Conservation (phyloP, 1,284 basidiomycete genomes). For the Sutorius eximius region DNA sequence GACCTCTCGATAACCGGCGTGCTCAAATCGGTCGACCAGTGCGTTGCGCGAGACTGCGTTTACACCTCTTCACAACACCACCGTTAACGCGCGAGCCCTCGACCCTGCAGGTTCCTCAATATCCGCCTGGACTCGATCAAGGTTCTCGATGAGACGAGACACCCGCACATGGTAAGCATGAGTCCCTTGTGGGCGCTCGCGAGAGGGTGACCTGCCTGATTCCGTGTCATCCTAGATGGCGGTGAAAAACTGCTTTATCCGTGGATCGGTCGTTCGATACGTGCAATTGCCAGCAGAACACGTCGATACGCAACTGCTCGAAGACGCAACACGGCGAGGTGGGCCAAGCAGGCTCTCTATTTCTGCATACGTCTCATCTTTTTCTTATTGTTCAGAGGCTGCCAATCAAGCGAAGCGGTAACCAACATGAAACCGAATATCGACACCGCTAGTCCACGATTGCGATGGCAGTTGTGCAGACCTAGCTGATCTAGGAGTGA, state of each 20-base stretch:
- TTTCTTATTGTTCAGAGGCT: slow-evolving; percentile 43
- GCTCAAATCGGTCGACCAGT: slow-evolving; percentile 98
- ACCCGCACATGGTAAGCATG: slow-evolving; percentile 90
- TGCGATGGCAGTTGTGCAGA: background rate
- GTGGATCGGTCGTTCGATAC: slow-evolving; percentile 97
- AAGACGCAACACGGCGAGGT: slow-evolving; percentile 98
- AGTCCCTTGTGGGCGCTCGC: background rate
- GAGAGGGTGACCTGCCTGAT: background rate
- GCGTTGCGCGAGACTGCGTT: slow-evolving; percentile 30
- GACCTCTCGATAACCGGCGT: slow-evolving; percentile 96
- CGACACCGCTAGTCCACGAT: background rate
- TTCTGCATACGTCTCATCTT: slow-evolving; percentile 6
- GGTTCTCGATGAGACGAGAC: slow-evolving; percentile 88
- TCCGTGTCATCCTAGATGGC: slow-evolving; percentile 70
- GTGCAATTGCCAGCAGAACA: slow-evolving; percentile 91
- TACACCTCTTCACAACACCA: background rate
- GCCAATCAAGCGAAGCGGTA: slow-evolving; percentile 57
- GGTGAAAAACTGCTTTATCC: slow-evolving; percentile 98
- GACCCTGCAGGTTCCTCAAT: slow-evolving; percentile 80
- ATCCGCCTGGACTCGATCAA: slow-evolving; percentile 95
- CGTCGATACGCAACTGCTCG: slow-evolving; percentile 93
- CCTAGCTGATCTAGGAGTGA: background rate
- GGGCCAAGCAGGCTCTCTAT: slow-evolving; percentile 21
- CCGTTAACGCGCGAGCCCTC: background rate
- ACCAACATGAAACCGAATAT: slow-evolving; percentile 6